Evolutionary conservation across 345 rosid genomes (phyloP).

Genomic region (Ceriops decandra): DNA sequence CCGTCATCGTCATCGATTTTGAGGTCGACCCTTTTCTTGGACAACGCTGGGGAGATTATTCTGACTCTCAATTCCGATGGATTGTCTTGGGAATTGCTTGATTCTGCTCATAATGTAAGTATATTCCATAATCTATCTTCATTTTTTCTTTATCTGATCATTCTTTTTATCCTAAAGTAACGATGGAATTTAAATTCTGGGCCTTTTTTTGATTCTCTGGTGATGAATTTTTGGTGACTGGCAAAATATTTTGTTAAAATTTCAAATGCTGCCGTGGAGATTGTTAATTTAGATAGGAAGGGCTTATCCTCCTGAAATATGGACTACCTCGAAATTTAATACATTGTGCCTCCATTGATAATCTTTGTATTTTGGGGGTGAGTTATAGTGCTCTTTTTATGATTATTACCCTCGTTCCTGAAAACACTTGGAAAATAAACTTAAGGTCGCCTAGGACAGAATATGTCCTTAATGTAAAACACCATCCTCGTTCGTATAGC

Average conservation of each 20-base stretch:
- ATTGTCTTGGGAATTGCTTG: conserved; percentile 67
- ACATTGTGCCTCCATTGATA: no score
- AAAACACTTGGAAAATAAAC: neutral
- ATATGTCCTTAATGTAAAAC: neutral
- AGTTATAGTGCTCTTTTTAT: neutral
- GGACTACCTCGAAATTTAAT: no score
- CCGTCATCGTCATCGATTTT: conserved; percentile 10
- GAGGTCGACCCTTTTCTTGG: conserved; percentile 50
- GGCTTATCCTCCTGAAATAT: no score
- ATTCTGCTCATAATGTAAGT: conserved; percentile 49
- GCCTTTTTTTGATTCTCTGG: neutral
- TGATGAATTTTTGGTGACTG: neutral
- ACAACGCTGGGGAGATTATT: conserved; percentile 61
- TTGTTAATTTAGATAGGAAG: no score
- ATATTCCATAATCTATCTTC: neutral
- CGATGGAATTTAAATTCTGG: no score
- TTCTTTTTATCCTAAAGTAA: neutral
- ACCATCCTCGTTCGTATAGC: neutral
- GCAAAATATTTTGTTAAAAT: neutral
- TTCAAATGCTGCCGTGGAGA: neutral
- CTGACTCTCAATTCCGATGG: conserved; percentile 54
- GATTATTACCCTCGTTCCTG: neutral
- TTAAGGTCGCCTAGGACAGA: no score
- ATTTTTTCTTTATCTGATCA: neutral
- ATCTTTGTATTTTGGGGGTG: no score